phyloP scores from a whole-genome alignment of 495 filamentous ascomycete genomes.

The Thozetella sp. region DNA sequence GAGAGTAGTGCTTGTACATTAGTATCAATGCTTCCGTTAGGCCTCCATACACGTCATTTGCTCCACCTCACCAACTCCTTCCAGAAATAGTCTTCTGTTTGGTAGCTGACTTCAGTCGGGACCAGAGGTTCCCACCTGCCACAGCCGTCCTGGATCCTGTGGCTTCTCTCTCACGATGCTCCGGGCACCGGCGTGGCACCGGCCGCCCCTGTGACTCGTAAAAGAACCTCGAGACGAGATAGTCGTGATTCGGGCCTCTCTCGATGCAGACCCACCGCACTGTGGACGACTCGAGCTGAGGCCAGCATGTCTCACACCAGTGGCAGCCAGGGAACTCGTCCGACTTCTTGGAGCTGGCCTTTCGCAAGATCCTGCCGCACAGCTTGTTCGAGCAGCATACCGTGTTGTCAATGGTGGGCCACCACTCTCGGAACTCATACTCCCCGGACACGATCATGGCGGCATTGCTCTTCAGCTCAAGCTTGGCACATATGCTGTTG shows the following conservation, averaged over 20 bases:
- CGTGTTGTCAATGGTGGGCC: conserved; percentile 15
- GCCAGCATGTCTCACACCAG: conserved; percentile 31
- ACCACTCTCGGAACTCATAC: conserved; percentile 21
- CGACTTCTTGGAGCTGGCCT: conserved; percentile 9
- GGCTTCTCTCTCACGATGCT: too few relatives aligned
- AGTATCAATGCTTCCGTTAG: too few relatives aligned
- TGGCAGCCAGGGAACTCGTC: conserved; percentile 16
- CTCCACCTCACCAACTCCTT: too few relatives aligned
- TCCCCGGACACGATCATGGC: conserved; percentile 18
- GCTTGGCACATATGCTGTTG: conserved; percentile 37
- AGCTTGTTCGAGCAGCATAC: conserved; percentile 41
- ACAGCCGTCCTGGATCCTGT: too few relatives aligned
- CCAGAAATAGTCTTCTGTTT: too few relatives aligned
- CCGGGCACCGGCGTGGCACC: conserved; percentile 14
- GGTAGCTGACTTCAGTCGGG: too few relatives aligned
- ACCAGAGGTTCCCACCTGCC: too few relatives aligned
- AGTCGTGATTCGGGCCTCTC: conserved; percentile 14
- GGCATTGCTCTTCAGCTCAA: conserved; percentile 30
- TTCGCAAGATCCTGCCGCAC: conserved; percentile 26
- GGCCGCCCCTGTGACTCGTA: conserved; percentile 22
- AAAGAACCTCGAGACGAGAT: conserved; percentile 21
- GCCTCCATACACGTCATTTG: too few relatives aligned
- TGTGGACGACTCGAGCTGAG: conserved; percentile 20
- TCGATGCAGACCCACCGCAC: conserved; percentile 11
- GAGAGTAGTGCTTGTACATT: too few relatives aligned